These are phyloP conservation scores for Sporothrix pseudoabietina DNA, from an alignment of 2,329 filamentous ascomycete genomes.

Conservation along the genomic window DNA sequence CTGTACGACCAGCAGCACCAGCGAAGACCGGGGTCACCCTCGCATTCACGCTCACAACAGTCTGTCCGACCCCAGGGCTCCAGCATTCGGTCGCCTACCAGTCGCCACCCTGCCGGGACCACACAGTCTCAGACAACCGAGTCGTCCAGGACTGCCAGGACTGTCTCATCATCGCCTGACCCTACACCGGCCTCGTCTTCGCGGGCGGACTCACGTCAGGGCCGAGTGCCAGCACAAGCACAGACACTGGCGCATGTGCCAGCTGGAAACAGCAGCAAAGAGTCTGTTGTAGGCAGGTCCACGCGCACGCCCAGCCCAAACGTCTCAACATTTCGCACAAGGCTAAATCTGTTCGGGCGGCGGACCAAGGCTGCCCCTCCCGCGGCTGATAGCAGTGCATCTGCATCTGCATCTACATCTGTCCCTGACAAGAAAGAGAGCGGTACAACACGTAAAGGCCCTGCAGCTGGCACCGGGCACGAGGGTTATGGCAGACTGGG, in stretches of 20 bases:
- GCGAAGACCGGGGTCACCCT: conserved; percentile 43
- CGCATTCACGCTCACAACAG: conserved; percentile 37
- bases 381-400: conserved; percentile 46
- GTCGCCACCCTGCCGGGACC: neutral
- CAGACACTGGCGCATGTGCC: neutral
- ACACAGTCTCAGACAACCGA: neutral
- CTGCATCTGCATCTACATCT: conserved; percentile 43
- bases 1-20: conserved; percentile 16
- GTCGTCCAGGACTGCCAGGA: neutral
- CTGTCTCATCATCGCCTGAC: conserved; percentile 15
- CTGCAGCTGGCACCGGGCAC: conserved; percentile 88
- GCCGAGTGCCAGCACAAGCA: neutral
- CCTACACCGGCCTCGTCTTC: conserved; percentile 33
- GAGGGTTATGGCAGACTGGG: conserved; percentile 77
- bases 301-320: conserved; percentile 58
- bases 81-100: conserved; percentile 29
- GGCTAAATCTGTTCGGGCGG: conserved; percentile 78
- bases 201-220: conserved; percentile 15
- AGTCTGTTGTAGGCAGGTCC: conserved; percentile 13
- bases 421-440: conserved; percentile 60
- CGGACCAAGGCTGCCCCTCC: conserved; percentile 66
- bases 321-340: conserved; percentile 59
- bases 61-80: conserved; percentile 38
- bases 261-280: conserved; percentile 12
- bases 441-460: conserved; percentile 67